phyloP scores from a whole-genome alignment of 495 filamentous ascomycete species.

The Daldinia childiae region DNA sequence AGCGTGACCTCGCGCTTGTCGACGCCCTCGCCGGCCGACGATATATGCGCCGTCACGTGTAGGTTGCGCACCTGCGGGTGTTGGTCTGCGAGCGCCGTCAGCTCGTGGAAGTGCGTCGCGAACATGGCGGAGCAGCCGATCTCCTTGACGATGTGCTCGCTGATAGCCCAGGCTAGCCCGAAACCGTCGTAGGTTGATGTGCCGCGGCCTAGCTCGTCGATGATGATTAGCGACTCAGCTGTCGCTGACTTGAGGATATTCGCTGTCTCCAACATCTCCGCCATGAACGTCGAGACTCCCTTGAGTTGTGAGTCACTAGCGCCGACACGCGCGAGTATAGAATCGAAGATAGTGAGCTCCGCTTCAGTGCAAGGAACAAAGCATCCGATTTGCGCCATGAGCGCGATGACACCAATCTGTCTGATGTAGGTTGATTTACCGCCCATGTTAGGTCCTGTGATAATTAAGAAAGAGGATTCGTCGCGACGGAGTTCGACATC shows the following conservation, averaged over 20 bases:
- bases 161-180: slow-evolving; percentile 97
- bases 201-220: slow-evolving; percentile 97
- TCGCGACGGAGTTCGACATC: slow-evolving; percentile 87
- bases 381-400: slow-evolving; percentile 97
- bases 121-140: slow-evolving; percentile 94
- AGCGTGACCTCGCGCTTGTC: slow-evolving; percentile 89
- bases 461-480: slow-evolving; percentile 90
- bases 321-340: slow-evolving; percentile 95
- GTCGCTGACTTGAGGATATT: slow-evolving; percentile 98
- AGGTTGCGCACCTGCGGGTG: slow-evolving; percentile 90
- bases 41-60: slow-evolving; percentile 95
- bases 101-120: slow-evolving; percentile 98
- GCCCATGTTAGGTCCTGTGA: slow-evolving; percentile 99
- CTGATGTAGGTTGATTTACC: slow-evolving; percentile 99
- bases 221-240: slow-evolving; percentile 93
- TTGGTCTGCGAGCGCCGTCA: slow-evolving; percentile 87
- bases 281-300: slow-evolving; percentile 99
- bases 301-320: slow-evolving; percentile 97
- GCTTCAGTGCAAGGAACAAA: slow-evolving; percentile 94
- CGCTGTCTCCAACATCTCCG: slow-evolving; percentile 98
- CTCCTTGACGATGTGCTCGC: slow-evolving; percentile 94
- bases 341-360: slow-evolving; percentile 96
- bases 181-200: slow-evolving; percentile 99
- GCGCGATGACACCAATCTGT: slow-evolving; percentile 94
- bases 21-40: slow-evolving; percentile 25